Evolutionary conservation across 1,139 yeast genomes (phyloP).

Genomic region (Saccharomyces hybrid): DNA sequence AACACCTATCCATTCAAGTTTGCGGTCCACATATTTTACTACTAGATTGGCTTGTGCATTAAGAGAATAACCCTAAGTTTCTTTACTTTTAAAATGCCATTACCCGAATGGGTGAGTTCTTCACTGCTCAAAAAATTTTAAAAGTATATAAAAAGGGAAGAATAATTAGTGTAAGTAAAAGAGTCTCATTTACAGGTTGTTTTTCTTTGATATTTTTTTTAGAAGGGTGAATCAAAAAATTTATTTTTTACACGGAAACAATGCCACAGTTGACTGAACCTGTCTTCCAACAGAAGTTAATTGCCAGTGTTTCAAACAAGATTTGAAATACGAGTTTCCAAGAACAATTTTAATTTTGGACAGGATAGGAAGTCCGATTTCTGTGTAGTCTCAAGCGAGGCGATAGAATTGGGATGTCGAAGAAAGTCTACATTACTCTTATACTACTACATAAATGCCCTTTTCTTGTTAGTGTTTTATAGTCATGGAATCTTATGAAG

Average conservation of each 20-base stretch:
- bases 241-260: constrained; percentile 26
- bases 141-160: not conserved
- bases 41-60: not conserved
- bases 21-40: not conserved
- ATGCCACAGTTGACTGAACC: constrained; percentile 33
- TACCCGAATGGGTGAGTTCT: not conserved
- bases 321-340: constrained; percentile 32
- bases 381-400: constrained; percentile 23
- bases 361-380: constrained; percentile 35
- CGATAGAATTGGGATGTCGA: constrained; percentile 34
- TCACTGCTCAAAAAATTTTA: not conserved
- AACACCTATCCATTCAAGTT: not conserved
- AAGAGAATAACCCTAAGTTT: not conserved
- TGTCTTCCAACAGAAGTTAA: constrained; percentile 32
- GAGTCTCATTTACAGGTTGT: not conserved
- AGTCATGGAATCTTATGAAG: not conserved
- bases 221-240: constrained; percentile 29
- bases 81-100: not conserved
- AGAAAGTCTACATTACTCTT: constrained; percentile 30
- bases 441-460: not conserved
- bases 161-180: no score
- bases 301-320: constrained; percentile 32
- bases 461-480: not conserved
- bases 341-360: constrained; percentile 24
- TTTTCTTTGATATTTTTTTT: constrained; percentile 6